A percentile compares a stretch with the other conserved stretches of the same genome.
phyloP scores from a whole-genome alignment of 495 filamentous ascomycete species.

The Amorphotheca resinae region DNA sequence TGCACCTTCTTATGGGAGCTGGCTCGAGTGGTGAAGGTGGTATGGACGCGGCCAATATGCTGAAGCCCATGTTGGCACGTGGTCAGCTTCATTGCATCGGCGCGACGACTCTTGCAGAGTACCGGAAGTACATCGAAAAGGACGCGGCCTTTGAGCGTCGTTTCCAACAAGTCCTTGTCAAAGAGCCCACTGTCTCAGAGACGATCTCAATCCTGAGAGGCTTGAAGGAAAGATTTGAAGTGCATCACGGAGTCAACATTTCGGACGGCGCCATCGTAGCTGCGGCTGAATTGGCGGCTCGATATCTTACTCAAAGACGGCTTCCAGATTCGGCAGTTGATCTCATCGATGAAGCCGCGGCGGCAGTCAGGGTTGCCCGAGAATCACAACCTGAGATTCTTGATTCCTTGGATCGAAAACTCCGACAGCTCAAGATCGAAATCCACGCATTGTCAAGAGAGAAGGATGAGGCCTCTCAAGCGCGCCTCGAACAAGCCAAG shows the following conservation, averaged over 20 bases:
- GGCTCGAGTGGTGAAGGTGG: constrained; percentile 88
- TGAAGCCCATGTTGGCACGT: constrained; percentile 94
- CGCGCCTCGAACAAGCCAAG: constrained; percentile 67
- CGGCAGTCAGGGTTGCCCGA: constrained; percentile 83
- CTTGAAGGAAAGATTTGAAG: constrained; percentile 93
- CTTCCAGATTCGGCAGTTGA: constrained; percentile 95
- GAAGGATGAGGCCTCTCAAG: constrained; percentile 83
- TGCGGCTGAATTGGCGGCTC: constrained; percentile 76
- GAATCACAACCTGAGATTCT: constrained; percentile 93
- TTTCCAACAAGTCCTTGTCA: constrained; percentile 95
- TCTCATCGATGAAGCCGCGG: constrained; percentile 89
- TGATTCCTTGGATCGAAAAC: constrained; percentile 78
- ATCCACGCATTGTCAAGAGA: constrained; percentile 89
- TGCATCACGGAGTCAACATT: constrained; percentile 95
- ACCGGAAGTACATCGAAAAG: constrained; percentile 98
- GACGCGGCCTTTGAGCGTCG: constrained; percentile 94
- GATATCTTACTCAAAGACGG: constrained; percentile 81
- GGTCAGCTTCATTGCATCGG: constrained; percentile 97
- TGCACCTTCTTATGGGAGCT: constrained; percentile 96
- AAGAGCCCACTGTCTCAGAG: constrained; percentile 77
- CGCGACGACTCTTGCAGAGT: constrained; percentile 87
- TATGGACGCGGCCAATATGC: constrained; percentile 95
- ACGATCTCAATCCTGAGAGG: constrained; percentile 95
- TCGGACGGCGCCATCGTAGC: constrained; percentile 84
- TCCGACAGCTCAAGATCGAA: constrained; percentile 87